Conservation (phyloP, 805 yeast genomes). For the Sugiyamaella floridensis region DNA sequence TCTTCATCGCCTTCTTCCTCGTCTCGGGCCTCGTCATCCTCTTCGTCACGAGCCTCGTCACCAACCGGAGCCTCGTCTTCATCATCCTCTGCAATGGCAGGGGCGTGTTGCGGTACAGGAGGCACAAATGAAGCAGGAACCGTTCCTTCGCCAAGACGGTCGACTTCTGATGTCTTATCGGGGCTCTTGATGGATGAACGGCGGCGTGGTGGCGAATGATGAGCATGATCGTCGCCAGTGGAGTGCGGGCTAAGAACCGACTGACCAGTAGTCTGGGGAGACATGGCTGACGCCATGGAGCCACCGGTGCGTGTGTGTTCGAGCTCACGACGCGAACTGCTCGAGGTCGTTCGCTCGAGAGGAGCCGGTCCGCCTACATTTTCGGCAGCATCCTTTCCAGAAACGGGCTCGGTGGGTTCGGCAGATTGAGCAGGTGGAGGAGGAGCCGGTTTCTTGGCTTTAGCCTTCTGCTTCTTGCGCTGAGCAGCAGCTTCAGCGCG, state of each 20-base stretch:
- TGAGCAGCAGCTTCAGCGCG: slow-evolving; percentile 49
- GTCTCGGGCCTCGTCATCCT: slow-evolving; percentile 8
- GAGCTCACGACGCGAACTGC: slow-evolving; percentile 7
- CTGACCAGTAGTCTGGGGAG: neutral
- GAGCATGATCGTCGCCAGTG: slow-evolving; percentile 2
- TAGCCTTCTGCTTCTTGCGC: slow-evolving; percentile 35
- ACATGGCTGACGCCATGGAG: slow-evolving; percentile 6
- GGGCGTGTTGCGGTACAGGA: neutral
- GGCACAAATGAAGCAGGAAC: neutral
- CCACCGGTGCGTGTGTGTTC: slow-evolving; percentile 9
- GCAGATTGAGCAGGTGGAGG: slow-evolving; percentile 4
- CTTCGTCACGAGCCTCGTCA: neutral
- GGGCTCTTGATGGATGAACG: neutral
- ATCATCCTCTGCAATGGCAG: neutral
- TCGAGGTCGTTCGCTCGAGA: slow-evolving; percentile 2
- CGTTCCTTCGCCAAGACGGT: too few relatives aligned
- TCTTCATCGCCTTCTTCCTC: slow-evolving; percentile 25
- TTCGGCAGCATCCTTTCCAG: neutral
- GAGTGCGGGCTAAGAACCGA: neutral
- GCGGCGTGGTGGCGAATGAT: neutral
- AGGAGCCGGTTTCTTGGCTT: slow-evolving; percentile 21
- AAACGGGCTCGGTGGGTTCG: neutral
- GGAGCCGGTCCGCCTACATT: slow-evolving; percentile 1
- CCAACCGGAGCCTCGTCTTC: neutral
- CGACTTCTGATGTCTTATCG: neutral